These are phyloP conservation scores for Leptographium wingfieldii DNA, from an alignment of 2,329 filamentous ascomycete species.

Conservation along the genomic window DNA sequence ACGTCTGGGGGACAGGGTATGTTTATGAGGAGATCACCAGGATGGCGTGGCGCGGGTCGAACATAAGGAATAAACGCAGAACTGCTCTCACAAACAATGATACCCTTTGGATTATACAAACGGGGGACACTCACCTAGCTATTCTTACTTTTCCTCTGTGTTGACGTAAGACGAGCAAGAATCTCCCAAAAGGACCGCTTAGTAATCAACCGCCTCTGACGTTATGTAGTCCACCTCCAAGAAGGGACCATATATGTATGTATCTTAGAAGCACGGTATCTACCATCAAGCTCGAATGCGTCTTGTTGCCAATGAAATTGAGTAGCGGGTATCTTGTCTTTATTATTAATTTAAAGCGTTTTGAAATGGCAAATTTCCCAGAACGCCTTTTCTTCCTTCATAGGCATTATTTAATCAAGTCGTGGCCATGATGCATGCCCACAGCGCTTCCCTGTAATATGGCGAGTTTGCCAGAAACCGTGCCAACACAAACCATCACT, in stretches of 20 bases:
- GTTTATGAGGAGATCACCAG: neutral
- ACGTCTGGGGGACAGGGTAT: neutral
- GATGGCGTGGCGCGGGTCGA: neutral
- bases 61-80: neutral
- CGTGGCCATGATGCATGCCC: neutral
- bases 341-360: neutral
- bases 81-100: constrained; percentile 6
- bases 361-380: neutral
- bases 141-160: neutral
- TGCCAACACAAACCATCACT: neutral
- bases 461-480: neutral
- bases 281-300: neutral
- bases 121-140: neutral
- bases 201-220: neutral
- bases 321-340: neutral
- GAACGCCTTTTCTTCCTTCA: neutral
- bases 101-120: constrained; percentile 13
- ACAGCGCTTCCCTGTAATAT: neutral
- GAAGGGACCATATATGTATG: neutral
- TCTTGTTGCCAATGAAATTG: neutral
- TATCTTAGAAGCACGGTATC: too few relatives aligned
- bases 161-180: neutral
- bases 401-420: neutral
- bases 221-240: neutral
- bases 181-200: too few relatives aligned